Evolutionary conservation across 139 green algal species (phyloP), one percentile per base, ranked within the genome.

Genomic region (Desmodesmus armatus): DNA sequence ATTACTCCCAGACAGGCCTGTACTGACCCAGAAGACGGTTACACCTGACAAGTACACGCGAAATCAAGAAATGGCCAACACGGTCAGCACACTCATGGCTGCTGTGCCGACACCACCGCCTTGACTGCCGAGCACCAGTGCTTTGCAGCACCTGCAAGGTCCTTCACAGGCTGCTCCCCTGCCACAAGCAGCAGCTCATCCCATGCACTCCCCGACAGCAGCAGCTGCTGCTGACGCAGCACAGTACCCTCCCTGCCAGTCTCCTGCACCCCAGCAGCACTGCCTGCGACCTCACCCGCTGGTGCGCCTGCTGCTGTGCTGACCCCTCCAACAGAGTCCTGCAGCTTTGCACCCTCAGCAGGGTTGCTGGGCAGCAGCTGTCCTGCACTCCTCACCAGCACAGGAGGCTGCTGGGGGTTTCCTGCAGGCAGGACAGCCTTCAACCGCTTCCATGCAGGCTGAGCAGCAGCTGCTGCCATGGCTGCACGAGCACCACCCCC

Each of bases 111-210:
- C 41, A 85, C 79, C 4, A 53, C 44, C 3, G n/a, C n/a, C n/a
- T 25, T 65, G 2, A 85, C 79, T 15, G 79, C 79, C 63, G 49
- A 41, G 21, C 79, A 47, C 79, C 79, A 85, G 41, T 67, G 79
- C 63, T 65, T 23, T 33, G 79, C 79, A 29, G 78, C n/a, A 19
- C 79, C 79, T 33, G 33, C 3, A 31, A 85, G 65, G 67, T 78
- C 65, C 1, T 15, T n/a, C 27, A 74, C 65, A 37, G 79, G 79
- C 29, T 63, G 29, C 35, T 85, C 79, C 63, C 62, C 62, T 44
- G 63, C 4, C 35, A 65, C 79, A 15, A 65, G 65, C 40, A 67
- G 63, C 29, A 85, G 47, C 79, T 85, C 79, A 37, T 27, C 44
- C 79, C 79, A 85, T 17, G 79, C 79, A 40, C 67, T 65, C 17